Evolutionary conservation across 805 yeast species (phyloP), one percentile per base, ranked within the genome.

Genomic region (Yarrowia deformans): DNA sequence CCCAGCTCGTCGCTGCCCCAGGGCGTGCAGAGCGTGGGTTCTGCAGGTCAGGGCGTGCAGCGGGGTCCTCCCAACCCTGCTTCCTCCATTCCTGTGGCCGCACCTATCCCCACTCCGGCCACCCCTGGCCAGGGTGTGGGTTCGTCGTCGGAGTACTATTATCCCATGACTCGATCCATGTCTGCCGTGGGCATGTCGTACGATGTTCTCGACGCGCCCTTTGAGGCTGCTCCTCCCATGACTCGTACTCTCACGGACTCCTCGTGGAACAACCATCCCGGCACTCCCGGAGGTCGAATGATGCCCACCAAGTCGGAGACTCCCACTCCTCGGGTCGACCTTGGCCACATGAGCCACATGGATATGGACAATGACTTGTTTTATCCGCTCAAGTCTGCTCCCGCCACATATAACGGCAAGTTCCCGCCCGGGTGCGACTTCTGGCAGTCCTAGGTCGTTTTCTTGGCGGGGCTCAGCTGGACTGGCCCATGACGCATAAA

Each of bases 91-190:
- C 52, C 45, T 18, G 68, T 56, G 45, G 54, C 67, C 8, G 61
- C 60, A 35, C 48, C 55, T 18, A 40, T 56, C n/a, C 56, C 54
- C 18, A 58, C 70, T 34, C 71, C 67, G 32, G 58, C 60, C 6
- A 63, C 69, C 63, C 42, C 61, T 42, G 68, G 55, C 66, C 70
- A 61, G 46, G 60, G 67, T 46, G 70, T 55, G 37, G 60, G 67
- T n/a, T 63, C 63, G 19, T 61, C 60, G 16, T 35, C 70, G 19
- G 68, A 69, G 16, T 69, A 54, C 32, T 70, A 61, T 29, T 73
- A 71, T 48, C 69, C 55, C 32, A 73, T 73, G 74, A 71, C 70
- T 14, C 72, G 75, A 52, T 72, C 74, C 35, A 72, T 73, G 72
- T 72, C 75, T 19, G 74, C 73, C 9, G 72, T 72, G 56, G 72